Base-by-base conservation (phyloP, 192 early-diverging fungal species). In the Ramicandelaber brevisporus region DNA sequence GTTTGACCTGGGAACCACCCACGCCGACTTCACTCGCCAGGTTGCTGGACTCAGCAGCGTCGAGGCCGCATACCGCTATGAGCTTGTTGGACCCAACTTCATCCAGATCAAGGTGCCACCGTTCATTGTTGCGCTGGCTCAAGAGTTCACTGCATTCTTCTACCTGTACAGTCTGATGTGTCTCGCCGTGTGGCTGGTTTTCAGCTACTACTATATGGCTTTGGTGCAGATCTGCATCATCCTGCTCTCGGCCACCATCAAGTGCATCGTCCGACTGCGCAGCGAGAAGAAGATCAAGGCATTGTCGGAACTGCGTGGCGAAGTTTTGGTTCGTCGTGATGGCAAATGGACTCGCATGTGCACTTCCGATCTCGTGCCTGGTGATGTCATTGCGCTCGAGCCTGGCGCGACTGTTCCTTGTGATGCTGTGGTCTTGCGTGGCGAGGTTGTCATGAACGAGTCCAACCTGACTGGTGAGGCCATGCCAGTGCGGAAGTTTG, bases 401-500 rank as follows among this genome's bases (percentile, higher is more conserved):
- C 40, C 54, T 6, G 48, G 45, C 13, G 41, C 50, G 26, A 41
- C 55, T 14, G 28, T 82, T 10, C 59, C 70, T 17, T 71, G 69
- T 21, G 78, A 82, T 29, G 63, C 58, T 17, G 66, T 70, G 2
- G 48, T 82, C 15, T 32, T 79, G 3, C 38, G 49, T 14, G 78
- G 78, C 21, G 64, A 68, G 18, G 62, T 61, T 0, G 71, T 82
- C 11, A 66, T 67, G 13, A 70, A 82, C 44, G 78, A 82, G 33
- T 60, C 57, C 22, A 59, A 63, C 12, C 47, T 82, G 24, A 82
- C 75, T 0, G 78, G 70, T 31, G 78, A 82, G 56, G 73, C 78
- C 3, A 57, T 71, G 36, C 78, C 78, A 1, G 63, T 82, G 25
- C 61, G 70, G 31, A 82, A 82, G 43, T 59, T 78, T 28, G 39